Evolutionary conservation across 495 filamentous ascomycete species (phyloP), one percentile per base, ranked within the genome.

Genomic region (Aspergillus avenaceus): DNA sequence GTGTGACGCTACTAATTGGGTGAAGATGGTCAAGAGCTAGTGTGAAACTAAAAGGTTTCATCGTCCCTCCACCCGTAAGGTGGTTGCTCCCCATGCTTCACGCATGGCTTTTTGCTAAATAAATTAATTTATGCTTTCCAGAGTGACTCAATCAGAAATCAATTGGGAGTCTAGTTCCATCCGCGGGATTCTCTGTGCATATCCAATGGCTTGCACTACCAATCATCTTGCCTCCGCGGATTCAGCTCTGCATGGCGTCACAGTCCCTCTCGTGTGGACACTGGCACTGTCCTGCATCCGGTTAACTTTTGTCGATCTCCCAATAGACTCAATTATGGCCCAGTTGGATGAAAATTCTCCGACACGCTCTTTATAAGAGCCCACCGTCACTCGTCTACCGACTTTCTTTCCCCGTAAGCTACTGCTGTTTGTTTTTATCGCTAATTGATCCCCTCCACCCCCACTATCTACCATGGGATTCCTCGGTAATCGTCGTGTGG

Each of bases 401-500:
- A 25, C 31, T 27, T 38, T 37, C n/a, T 18, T 19, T 46, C 22
- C 45, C 24, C 32, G 32, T 14, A 38, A n/a, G 34, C 16, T 38
- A 18, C 21, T 38, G 34, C 2, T 16, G 3, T 7, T 21, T 36
- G n/a, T 21, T 43, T 40, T 29, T 28, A 24, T 48, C 31, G 24
- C n/a, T n/a, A n/a, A n/a, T n/a, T n/a, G 44, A 43, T 26, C 11
- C 16, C n/a, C 28, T 29, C 16, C 45, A 18, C 1, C 25, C 18
- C 41, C 8, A 41, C 25, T 44, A 22, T 43, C 18, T 16, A 50
- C 25, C 12, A 73, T 72, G 67, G 61, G 60, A 27, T 58, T 63
- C 47, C 63, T 65, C 22, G 50, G 58, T 28, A 42, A 42, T 40
- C 19, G 8, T 13, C 16, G 41, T 1, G 13, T 27, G 19, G 29